These are phyloP conservation scores for rapeseed (Brassica napus) DNA, from an alignment of 345 rosid species.

Conservation along the genomic window DNA sequence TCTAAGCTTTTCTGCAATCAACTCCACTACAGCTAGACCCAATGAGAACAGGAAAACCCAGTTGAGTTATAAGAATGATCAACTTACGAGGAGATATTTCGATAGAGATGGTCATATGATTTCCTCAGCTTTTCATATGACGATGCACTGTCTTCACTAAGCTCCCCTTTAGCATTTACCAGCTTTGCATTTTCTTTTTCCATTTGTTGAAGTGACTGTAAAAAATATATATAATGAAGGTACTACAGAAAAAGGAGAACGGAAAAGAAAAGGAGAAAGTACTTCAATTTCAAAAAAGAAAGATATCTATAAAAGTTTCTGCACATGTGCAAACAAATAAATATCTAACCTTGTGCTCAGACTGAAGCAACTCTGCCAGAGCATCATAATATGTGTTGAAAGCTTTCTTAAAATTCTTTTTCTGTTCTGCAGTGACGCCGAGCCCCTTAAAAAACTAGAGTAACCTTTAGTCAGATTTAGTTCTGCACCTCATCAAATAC, in stretches of 20 bases:
- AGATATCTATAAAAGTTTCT: constrained; percentile 1
- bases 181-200: constrained; percentile 94
- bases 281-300: constrained; percentile 16
- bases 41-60: constrained; percentile 17
- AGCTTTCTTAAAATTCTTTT: constrained; percentile 76
- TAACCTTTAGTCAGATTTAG: constrained; percentile 39
- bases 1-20: constrained; percentile 18
- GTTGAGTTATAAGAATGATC: constrained; percentile 24
- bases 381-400: constrained; percentile 79
- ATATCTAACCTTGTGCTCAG: constrained; percentile 80
- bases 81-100: constrained; percentile 89
- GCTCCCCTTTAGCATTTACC: constrained; percentile 95
- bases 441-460: constrained; percentile 79
- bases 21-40: constrained; percentile 17
- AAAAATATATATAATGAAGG: neutral
- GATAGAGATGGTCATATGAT: constrained; percentile 89
- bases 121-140: constrained; percentile 95
- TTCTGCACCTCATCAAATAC: neutral
- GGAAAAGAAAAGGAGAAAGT: constrained; percentile 10
- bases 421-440: constrained; percentile 80
- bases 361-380: constrained; percentile 80
- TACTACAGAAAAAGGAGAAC: constrained; percentile 13
- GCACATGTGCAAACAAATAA: constrained; percentile 18
- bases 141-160: constrained; percentile 82
- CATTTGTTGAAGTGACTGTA: constrained; percentile 83